Conservation (phyloP, 768 basidiomycete genomes). For the Ramaria rubella region DNA sequence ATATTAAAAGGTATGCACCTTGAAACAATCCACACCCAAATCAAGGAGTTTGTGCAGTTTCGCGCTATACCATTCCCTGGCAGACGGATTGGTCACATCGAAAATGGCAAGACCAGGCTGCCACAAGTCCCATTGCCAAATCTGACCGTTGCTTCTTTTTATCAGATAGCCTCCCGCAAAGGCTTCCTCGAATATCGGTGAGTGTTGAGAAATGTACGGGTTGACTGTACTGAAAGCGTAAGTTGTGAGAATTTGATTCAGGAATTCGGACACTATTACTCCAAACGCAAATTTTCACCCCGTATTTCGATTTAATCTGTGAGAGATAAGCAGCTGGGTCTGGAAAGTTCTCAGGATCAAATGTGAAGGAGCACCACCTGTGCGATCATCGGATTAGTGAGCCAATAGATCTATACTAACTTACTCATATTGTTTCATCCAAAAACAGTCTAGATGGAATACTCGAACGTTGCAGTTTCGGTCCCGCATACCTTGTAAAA, state of each 20-base stretch:
- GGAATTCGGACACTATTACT: conserved; percentile 15
- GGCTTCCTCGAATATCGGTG: conserved; percentile 28
- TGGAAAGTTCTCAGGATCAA: conserved; percentile 57
- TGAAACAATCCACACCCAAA: conserved; percentile 25
- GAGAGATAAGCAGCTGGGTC: conserved; percentile 27
- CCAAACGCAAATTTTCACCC: conserved; percentile 32
- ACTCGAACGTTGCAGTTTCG: conserved; percentile 18
- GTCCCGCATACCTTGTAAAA: conserved; percentile 23
- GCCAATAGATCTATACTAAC: neutral
- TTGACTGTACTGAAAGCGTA: conserved; percentile 31
- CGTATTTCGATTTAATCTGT: conserved; percentile 19
- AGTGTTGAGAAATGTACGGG: conserved; percentile 24
- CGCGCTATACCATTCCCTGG: conserved; percentile 28
- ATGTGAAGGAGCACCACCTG: conserved; percentile 63
- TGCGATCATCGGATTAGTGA: neutral
- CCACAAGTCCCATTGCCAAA: conserved; percentile 34
- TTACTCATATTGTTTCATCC: conserved; percentile 3
- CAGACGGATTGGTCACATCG: conserved; percentile 32
- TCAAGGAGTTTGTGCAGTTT: conserved; percentile 25
- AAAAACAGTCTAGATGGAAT: conserved; percentile 42
- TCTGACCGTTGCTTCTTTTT: conserved; percentile 28
- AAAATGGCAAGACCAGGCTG: conserved; percentile 23
- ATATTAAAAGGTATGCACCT: conserved; percentile 10
- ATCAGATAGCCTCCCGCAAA: conserved; percentile 28
- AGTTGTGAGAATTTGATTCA: neutral